phyloP scores from a whole-genome alignment of 257 asterid species.

The Nicotiana tabacum region DNA sequence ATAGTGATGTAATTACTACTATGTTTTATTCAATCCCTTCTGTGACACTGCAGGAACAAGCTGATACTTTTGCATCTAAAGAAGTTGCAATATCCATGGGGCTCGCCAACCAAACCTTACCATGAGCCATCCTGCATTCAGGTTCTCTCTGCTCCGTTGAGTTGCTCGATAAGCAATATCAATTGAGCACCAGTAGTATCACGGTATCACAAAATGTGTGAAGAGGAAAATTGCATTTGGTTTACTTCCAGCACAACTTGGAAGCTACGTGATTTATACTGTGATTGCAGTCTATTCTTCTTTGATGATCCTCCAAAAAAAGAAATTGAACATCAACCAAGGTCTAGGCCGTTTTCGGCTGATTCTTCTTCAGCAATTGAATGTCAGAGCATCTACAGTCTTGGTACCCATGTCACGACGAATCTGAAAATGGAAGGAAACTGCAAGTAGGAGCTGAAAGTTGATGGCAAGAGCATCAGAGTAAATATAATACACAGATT shows the following conservation, averaged over 20 bases:
- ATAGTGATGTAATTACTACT: background rate
- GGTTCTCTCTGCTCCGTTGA: background rate
- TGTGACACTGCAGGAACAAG: constrained; percentile 75
- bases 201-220: background rate
- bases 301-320: background rate
- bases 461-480: background rate
- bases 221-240: background rate
- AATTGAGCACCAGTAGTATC: background rate
- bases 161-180: constrained; percentile 14
- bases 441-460: background rate
- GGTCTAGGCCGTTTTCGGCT: background rate
- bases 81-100: constrained; percentile 93
- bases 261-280: background rate
- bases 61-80: constrained; percentile 64
- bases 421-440: background rate
- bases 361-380: background rate
- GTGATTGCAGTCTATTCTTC: background rate
- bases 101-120: constrained; percentile 62
- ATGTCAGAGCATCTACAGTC: background rate
- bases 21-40: background rate
- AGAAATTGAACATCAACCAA: background rate
- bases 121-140: constrained; percentile 31
- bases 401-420: background rate
- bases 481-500: background rate
- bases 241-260: background rate